Evolutionary conservation across 495 filamentous ascomycete species (phyloP).

Genomic region (Jackrogersella minutella): DNA sequence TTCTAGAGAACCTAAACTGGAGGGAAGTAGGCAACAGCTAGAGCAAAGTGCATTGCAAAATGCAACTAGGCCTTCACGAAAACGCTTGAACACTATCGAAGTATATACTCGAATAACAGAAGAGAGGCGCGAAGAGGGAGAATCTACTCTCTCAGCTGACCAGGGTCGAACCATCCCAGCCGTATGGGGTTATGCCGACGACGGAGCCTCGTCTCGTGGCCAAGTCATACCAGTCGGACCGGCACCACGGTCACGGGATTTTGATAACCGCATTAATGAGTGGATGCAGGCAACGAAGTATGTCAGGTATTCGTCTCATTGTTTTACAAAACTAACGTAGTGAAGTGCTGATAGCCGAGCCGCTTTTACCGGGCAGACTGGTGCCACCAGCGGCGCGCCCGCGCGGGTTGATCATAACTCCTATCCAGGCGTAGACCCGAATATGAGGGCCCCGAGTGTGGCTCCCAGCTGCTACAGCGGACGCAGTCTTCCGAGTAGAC

Average conservation of each 20-base stretch:
- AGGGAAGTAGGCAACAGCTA: not conserved
- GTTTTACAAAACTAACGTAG: not conserved
- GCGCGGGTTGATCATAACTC: not conserved
- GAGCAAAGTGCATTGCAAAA: not conserved
- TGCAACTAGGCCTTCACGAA: not conserved
- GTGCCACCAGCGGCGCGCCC: not conserved
- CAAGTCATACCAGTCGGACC: not conserved
- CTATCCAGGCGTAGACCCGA: not conserved
- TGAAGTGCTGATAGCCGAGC: not conserved
- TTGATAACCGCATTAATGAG: not conserved
- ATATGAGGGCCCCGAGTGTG: not conserved
- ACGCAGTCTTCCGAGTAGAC: not conserved
- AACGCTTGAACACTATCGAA: not conserved
- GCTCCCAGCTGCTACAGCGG: not conserved
- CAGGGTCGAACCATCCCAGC: not conserved
- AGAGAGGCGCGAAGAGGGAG: no score
- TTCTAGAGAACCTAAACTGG: not conserved
- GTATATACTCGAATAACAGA: not conserved
- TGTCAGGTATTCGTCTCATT: not conserved
- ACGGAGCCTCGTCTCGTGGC: not conserved
- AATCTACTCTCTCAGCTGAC: not conserved
- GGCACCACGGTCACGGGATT: not conserved
- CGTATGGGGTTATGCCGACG: not conserved
- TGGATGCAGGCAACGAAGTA: not conserved
- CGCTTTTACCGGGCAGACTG: not conserved